phyloP scores from a whole-genome alignment of 306 rosid genomes.

The Phaseolus lunatus region DNA sequence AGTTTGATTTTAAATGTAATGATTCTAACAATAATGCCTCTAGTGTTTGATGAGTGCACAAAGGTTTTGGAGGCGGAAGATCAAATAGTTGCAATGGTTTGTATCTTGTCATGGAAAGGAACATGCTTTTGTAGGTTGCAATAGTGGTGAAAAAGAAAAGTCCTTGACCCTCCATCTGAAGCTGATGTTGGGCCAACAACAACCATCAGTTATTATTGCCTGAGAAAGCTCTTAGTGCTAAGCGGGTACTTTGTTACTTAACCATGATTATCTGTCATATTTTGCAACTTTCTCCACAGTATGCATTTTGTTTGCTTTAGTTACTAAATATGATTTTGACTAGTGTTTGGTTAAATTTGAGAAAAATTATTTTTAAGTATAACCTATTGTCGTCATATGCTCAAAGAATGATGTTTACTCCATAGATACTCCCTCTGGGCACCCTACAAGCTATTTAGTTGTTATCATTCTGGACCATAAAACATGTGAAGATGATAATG shows the following conservation, averaged over 20 bases:
- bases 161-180: constrained; percentile 93
- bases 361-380: constrained; percentile 16
- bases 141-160: constrained; percentile 94
- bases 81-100: too few relatives aligned
- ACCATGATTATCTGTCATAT: constrained; percentile 31
- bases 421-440: constrained; percentile 34
- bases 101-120: constrained; percentile 35
- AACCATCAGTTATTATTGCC: constrained; percentile 79
- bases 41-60: too few relatives aligned
- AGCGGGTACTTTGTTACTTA: constrained; percentile 57
- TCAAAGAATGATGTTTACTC: constrained; percentile 44
- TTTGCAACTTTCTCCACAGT: constrained; percentile 27
- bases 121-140: constrained; percentile 72
- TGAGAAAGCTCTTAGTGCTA: constrained; percentile 91
- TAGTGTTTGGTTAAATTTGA: constrained; percentile 33
- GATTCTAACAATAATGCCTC: too few relatives aligned
- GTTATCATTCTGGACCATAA: constrained; percentile 36
- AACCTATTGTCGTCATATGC: constrained; percentile 44
- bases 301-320: constrained; percentile 18
- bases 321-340: neutral
- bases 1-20: too few relatives aligned
- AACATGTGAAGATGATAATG: constrained; percentile 42
- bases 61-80: too few relatives aligned
- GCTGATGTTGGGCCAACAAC: constrained; percentile 91
- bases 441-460: constrained; percentile 43